Evolutionary conservation across 139 green algal species (phyloP).

Genomic region (Micromonas commoda): DNA sequence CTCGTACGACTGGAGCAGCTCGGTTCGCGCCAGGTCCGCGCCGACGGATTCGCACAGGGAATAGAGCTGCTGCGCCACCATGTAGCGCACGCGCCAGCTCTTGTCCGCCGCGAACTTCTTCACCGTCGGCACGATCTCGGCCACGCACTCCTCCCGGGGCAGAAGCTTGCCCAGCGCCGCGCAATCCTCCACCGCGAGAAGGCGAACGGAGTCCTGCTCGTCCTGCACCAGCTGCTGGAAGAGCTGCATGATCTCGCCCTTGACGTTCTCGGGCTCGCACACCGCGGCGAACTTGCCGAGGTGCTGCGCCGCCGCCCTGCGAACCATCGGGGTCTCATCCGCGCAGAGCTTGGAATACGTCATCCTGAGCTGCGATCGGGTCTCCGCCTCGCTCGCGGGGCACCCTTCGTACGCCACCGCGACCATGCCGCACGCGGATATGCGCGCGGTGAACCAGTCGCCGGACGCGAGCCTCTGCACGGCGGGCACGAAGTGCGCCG

Average conservation of each 20-base stretch:
- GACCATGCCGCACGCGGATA: slow-evolving; percentile 88
- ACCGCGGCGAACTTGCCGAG: slow-evolving; percentile 74
- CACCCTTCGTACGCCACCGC: slow-evolving; percentile 60
- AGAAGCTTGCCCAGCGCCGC: slow-evolving; percentile 73
- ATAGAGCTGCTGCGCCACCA: slow-evolving; percentile 82
- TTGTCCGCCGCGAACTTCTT: slow-evolving; percentile 88
- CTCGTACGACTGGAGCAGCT: slow-evolving; percentile 82
- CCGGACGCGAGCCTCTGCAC: slow-evolving; percentile 75
- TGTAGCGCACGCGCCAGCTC: slow-evolving; percentile 97
- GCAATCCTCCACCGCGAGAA: slow-evolving; percentile 90
- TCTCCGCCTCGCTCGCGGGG: slow-evolving; percentile 6
- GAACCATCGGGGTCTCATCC: slow-evolving; percentile 99
- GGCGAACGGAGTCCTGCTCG: slow-evolving; percentile 94
- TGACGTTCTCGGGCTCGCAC: slow-evolving; percentile 67
- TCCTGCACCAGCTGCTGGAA: slow-evolving; percentile 85
- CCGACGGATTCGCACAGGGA: slow-evolving; percentile 77
- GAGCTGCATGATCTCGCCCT: slow-evolving; percentile 72
- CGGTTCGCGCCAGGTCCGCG: slow-evolving; percentile 53
- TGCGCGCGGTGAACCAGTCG: slow-evolving; percentile 95
- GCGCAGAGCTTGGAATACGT: slow-evolving; percentile 74
- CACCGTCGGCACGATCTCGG: slow-evolving; percentile 76
- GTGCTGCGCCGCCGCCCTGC: slow-evolving; percentile 77
- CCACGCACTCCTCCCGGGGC: slow-evolving; percentile 56
- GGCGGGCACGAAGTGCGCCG: slow-evolving; percentile 68
- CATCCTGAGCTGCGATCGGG: slow-evolving; percentile 61